phyloP scores from a whole-genome alignment of 1,284 basidiomycete species.

The Coriolopsis trogii region DNA sequence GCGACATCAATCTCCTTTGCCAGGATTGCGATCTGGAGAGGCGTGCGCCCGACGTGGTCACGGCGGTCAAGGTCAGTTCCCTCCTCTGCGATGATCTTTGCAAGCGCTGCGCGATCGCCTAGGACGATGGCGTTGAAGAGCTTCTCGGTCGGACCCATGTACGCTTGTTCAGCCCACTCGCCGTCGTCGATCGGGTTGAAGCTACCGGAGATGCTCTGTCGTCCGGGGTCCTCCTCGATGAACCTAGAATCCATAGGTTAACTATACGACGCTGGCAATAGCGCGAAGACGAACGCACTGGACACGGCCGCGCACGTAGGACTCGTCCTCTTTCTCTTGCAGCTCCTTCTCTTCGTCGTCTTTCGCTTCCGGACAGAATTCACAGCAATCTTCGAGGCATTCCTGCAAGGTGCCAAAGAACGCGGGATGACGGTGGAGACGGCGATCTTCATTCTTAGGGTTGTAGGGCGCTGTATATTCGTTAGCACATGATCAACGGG shows the following conservation, averaged over 20 bases:
- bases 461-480: constrained; percentile 53
- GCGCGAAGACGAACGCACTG: constrained; percentile 36
- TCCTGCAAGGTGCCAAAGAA: constrained; percentile 63
- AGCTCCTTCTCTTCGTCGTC: constrained; percentile 53
- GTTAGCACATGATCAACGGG: neutral
- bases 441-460: constrained; percentile 59
- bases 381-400: constrained; percentile 61
- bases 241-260: constrained; percentile 39
- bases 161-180: constrained; percentile 63
- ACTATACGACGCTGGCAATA: neutral
- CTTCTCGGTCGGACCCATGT: constrained; percentile 52
- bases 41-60: constrained; percentile 61
- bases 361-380: constrained; percentile 53
- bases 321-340: constrained; percentile 53
- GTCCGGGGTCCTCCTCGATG: constrained; percentile 60
- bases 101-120: constrained; percentile 42
- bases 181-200: constrained; percentile 69
- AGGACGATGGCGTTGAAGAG: constrained; percentile 56
- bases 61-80: constrained; percentile 50
- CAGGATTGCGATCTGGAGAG: constrained; percentile 57
- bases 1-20: constrained; percentile 48
- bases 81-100: constrained; percentile 40
- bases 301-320: constrained; percentile 55
- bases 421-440: constrained; percentile 62
- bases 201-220: constrained; percentile 61